Conservation (phyloP, 2,329 filamentous ascomycete species). For the Achaetomium macrosporum region DNA sequence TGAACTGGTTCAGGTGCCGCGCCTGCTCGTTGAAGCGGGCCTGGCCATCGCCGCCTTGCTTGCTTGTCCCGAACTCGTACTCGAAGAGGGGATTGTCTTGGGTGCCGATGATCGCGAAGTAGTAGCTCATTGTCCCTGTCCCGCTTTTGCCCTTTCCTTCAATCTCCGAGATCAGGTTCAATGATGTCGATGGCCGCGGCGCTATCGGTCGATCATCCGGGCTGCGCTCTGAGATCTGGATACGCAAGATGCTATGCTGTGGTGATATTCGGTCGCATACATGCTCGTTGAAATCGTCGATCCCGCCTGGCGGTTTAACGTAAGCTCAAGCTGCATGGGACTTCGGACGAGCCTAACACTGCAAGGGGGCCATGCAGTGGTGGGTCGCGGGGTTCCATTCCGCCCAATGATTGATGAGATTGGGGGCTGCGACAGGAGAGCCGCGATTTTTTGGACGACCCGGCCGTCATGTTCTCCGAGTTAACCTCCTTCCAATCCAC, state of each 20-base stretch:
- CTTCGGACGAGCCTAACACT: conserved; percentile 8
- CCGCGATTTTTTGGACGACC: conserved; percentile 18
- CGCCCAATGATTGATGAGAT: conserved; percentile 8
- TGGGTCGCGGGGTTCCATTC: conserved; percentile 15
- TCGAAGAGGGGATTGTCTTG: conserved; percentile 96
- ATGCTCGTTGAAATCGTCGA: background rate
- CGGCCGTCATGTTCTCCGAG: conserved; percentile 5
- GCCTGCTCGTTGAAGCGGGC: conserved; percentile 84
- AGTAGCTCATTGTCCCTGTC: conserved; percentile 77
- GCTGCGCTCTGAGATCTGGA: background rate
- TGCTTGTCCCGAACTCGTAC: conserved; percentile 93
- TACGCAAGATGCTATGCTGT: background rate
- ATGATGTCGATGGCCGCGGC: background rate
- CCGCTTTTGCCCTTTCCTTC: background rate
- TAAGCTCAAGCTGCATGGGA: conserved; percentile 1
- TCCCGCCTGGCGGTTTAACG: background rate
- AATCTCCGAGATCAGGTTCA: background rate
- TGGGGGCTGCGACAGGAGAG: conserved; percentile 11
- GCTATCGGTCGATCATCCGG: conserved; percentile 28
- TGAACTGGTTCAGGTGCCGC: conserved; percentile 93
- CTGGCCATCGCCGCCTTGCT: conserved; percentile 88
- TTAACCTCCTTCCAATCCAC: conserved; percentile 3
- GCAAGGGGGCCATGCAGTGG: conserved; percentile 9
- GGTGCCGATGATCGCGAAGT: conserved; percentile 94
- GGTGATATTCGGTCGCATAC: background rate